phyloP scores from a whole-genome alignment of 129 eudicot species.

The Arctium minus region DNA sequence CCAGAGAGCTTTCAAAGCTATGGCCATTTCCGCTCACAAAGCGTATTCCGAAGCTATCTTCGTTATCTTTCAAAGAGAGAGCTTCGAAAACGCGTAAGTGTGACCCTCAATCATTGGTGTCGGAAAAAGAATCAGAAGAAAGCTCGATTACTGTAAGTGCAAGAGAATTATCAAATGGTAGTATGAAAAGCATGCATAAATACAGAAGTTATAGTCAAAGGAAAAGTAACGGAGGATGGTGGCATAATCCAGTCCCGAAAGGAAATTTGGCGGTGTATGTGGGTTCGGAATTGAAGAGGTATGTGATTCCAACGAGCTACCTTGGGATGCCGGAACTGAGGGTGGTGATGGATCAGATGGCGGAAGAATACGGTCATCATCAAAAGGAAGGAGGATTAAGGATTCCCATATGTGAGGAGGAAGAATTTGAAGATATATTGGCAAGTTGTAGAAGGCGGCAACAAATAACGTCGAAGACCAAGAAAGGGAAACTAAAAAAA shows the following conservation, averaged over 20 bases:
- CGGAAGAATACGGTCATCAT: conserved; percentile 29
- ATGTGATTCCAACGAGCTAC: conserved; percentile 22
- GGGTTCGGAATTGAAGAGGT: conserved; percentile 19
- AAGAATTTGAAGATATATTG: conserved; percentile 14
- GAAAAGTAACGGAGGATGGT: not conserved
- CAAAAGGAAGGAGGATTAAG: conserved; percentile 20
- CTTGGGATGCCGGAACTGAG: conserved; percentile 15
- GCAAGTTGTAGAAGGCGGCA: not conserved
- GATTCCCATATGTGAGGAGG: conserved; percentile 20
- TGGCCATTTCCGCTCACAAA: not conserved
- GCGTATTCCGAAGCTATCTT: not conserved
- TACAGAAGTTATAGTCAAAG: not conserved
- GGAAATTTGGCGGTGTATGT: conserved; percentile 27
- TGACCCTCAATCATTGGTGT: not conserved
- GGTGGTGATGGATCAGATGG: conserved; percentile 17
- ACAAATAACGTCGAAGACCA: not conserved
- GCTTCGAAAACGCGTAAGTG: not conserved
- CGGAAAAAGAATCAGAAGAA: not conserved
- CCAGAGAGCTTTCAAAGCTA: not conserved
- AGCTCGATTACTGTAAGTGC: not conserved
- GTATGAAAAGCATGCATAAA: not conserved
- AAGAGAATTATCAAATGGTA: not conserved
- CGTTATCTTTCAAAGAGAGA: not conserved
- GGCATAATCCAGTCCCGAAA: not conserved
- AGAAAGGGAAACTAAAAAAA: not conserved